Evolutionary conservation across 371 early-diverging fungal genomes (phyloP).

Genomic region (Mucor plumbeus): DNA sequence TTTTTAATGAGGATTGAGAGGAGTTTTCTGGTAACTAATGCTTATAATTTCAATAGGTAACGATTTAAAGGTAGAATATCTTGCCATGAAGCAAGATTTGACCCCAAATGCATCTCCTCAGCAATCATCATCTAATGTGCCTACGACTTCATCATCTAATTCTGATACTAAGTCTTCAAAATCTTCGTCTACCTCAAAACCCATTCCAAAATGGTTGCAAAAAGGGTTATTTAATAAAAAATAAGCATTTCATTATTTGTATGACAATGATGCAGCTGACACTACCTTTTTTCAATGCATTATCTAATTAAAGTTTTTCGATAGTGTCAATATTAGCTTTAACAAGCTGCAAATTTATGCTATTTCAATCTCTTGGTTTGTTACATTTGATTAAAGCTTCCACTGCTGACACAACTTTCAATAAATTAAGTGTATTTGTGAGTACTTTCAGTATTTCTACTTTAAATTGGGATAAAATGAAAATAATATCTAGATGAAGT

Average conservation of each 20-base stretch:
- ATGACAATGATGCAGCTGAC: not conserved
- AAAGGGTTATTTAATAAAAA: conserved; percentile 57
- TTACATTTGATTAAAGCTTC: no score
- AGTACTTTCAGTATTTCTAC: no score
- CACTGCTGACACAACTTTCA: no score
- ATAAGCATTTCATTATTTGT: conserved; percentile 11
- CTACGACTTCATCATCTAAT: conserved; percentile 8
- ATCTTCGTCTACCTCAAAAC: conserved; percentile 25
- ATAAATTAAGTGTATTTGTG: no score
- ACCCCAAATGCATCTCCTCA: conserved; percentile 23
- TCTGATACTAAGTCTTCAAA: conserved; percentile 7
- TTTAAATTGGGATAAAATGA: no score
- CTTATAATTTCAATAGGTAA: not conserved
- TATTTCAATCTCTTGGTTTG: no score
- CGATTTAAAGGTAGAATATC: conserved; percentile 31
- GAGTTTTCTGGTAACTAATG: not conserved
- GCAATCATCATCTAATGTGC: conserved; percentile 1
- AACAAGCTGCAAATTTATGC: no score
- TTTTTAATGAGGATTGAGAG: not conserved
- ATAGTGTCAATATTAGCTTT: no score
- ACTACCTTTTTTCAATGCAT: not conserved
- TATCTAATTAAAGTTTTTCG: no score
- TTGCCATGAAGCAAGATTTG: conserved; percentile 38
- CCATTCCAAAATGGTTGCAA: conserved; percentile 54
- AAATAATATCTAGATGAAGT: no score